Conservation (phyloP, 176 grass and related monocot genomes). For the Aegilops tauschii region DNA sequence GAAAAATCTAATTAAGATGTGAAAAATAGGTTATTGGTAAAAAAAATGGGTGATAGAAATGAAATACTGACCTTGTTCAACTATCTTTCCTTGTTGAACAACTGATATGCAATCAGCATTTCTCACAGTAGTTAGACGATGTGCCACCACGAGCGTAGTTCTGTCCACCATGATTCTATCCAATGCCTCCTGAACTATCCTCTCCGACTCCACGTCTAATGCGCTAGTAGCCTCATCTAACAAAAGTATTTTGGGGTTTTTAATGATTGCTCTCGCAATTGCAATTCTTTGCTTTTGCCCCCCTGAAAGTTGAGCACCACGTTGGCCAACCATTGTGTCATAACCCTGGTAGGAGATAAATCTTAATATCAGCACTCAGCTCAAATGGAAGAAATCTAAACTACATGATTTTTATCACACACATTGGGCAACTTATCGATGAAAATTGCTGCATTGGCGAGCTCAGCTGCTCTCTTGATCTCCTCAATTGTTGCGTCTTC, state of each 20-base stretch:
- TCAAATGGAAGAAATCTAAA: neutral
- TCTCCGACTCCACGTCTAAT: slow-evolving; percentile 45
- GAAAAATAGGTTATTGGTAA: neutral
- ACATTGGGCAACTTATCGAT: slow-evolving; percentile 47
- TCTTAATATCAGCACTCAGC: neutral
- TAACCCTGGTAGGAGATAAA: slow-evolving; percentile 29
- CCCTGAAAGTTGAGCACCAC: slow-evolving; percentile 48
- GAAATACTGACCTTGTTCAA: slow-evolving; percentile 33
- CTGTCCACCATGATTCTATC: slow-evolving; percentile 38
- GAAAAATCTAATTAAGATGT: neutral
- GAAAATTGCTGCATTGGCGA: slow-evolving; percentile 39
- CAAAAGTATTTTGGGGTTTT: slow-evolving; percentile 50
- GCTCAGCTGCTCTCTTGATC: slow-evolving; percentile 32
- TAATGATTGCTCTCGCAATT: slow-evolving; percentile 47
- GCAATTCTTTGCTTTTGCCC: slow-evolving; percentile 66
- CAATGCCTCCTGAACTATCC: slow-evolving; percentile 45
- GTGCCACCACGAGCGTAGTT: slow-evolving; percentile 48
- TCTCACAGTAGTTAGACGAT: slow-evolving; percentile 40
- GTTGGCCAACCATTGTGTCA: slow-evolving; percentile 42
- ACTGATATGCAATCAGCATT: slow-evolving; percentile 41
- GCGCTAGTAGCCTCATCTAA: slow-evolving; percentile 59
- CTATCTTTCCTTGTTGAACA: slow-evolving; percentile 24
- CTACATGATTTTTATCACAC: neutral
- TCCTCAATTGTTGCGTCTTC: slow-evolving; percentile 49
- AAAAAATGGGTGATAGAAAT: neutral